These are phyloP conservation scores for Pythium sp. DNA, from an alignment of 352 stramenopile species.

Conservation along the genomic window DNA sequence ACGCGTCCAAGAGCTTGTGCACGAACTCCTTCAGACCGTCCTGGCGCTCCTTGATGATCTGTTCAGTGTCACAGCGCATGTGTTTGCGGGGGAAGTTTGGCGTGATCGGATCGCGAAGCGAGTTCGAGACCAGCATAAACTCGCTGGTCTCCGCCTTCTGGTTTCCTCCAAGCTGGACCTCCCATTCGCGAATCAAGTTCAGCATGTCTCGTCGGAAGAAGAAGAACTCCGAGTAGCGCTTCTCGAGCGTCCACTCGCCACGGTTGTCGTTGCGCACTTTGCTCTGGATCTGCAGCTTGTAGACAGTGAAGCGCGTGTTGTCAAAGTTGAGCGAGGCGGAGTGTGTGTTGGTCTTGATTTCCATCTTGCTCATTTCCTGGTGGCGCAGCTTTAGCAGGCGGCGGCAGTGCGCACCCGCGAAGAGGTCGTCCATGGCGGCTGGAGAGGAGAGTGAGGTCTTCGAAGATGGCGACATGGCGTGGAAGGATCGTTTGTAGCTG, in stretches of 20 bases:
- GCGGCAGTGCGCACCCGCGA: constrained; percentile 37
- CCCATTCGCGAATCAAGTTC: constrained; percentile 24
- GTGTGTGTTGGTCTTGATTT: constrained; percentile 35
- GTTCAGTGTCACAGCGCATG: constrained; percentile 51
- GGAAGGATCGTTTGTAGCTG: constrained; percentile 10
- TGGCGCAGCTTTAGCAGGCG: constrained; percentile 60
- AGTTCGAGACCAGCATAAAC: constrained; percentile 26
- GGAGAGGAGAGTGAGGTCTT: constrained; percentile 1
- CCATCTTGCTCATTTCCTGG: constrained; percentile 42
- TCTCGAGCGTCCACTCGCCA: constrained; percentile 29
- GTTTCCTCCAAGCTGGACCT: constrained; percentile 13
- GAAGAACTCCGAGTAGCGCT: constrained; percentile 36
- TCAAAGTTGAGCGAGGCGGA: constrained; percentile 22
- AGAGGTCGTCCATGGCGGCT: constrained; percentile 24
- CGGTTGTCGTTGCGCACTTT: constrained; percentile 24
- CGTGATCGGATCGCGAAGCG: constrained; percentile 19
- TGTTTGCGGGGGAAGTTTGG: constrained; percentile 53
- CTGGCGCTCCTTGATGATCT: constrained; percentile 50
- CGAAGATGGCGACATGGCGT: constrained; percentile 5
- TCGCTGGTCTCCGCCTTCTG: constrained; percentile 18
- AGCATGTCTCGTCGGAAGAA: constrained; percentile 25
- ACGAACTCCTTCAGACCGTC: constrained; percentile 51
- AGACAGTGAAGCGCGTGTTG: constrained; percentile 40
- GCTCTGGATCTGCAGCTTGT: constrained; percentile 51
- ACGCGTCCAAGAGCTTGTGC: constrained; percentile 48